Conservation (phyloP, 768 basidiomycete genomes). For the Postia placenta region DNA sequence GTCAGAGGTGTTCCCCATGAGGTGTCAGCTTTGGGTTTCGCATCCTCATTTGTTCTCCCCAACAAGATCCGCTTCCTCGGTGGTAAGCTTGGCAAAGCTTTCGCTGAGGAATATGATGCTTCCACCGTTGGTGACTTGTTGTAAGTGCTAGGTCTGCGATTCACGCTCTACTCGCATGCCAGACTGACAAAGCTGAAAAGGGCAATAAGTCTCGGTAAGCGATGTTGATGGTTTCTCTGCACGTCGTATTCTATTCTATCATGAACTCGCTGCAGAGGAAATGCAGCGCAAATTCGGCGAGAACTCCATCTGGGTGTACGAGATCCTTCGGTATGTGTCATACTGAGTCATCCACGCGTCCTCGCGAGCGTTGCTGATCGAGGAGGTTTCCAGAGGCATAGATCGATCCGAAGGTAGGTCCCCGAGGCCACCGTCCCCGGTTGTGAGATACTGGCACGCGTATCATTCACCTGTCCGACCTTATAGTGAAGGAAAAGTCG, state of each 20-base stretch:
- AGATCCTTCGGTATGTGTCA: constrained; percentile 78
- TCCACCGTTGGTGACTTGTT: constrained; percentile 87
- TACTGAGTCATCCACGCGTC: too few relatives aligned
- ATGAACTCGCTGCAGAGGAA: constrained; percentile 48
- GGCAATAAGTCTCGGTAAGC: constrained; percentile 49
- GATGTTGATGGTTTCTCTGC: neutral
- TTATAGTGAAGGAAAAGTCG: constrained; percentile 81
- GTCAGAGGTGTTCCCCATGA: constrained; percentile 10
- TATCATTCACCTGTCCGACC: neutral
- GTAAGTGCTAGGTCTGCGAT: constrained; percentile 38
- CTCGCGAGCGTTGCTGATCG: neutral
- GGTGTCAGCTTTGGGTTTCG: neutral
- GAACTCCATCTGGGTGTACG: constrained; percentile 85
- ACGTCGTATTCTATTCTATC: constrained; percentile 2
- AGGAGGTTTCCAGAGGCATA: constrained; percentile 52
- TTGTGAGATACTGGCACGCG: neutral
- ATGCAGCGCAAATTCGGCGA: constrained; percentile 81
- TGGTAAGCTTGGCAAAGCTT: constrained; percentile 85
- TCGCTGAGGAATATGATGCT: constrained; percentile 85
- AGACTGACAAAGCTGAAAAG: constrained; percentile 28
- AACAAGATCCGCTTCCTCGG: constrained; percentile 96
- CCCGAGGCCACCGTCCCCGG: neutral
- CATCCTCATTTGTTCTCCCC: constrained; percentile 5
- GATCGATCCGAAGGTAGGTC: constrained; percentile 78
- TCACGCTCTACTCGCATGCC: neutral